Base-by-base conservation (phyloP, 345 rosid species). In the Noccaea caerulescens region DNA sequence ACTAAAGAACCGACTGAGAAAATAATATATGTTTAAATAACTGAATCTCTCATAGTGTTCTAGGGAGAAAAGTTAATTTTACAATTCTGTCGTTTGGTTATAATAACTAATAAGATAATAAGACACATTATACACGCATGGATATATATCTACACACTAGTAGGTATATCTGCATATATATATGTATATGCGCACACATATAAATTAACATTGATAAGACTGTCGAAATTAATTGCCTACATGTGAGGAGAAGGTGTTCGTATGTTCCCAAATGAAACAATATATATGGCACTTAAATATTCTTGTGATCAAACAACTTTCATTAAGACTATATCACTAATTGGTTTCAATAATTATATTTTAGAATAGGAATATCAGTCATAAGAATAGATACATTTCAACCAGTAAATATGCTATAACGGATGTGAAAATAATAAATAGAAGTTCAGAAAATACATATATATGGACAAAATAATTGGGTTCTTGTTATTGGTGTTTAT, bases 1-100 rank as follows among this genome's bases (percentile, higher is more conserved):
- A 72, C 63, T 63, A 57, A 63, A 72, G 58, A 72, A 63, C 50
- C 57, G 58, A 55, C 64, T 45, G 18, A 44, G 23, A 23, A 39
- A 72, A 62, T 16, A 47, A 54, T 37, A 43, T 20, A 23, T 72
- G 69, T 72, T 72, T 4, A 20, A 62, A 42, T 61, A 71, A 61
- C 68, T 41, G 42, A 50, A 51, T 51, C 45, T 52, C 16, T 52
- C 9, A 71, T 51, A 32, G 51, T 33, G 55, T 43, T 69, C 39
- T 33, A n/a, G 62, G 62, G 55, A 53, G 63, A 61, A 62, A 43
- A 53, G 43, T 60, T 61, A 39, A 14, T 38, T 27, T 44, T 52
- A 62, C 46, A 72, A 43, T 20, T 53, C 16, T 38, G 30, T 62
- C 45, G 46, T 62, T 37, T 62, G 37, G 45, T 33, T 36, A 3